Base-by-base conservation (phyloP, 441 rosid genomes). In the Macaranga tanarius region DNA sequence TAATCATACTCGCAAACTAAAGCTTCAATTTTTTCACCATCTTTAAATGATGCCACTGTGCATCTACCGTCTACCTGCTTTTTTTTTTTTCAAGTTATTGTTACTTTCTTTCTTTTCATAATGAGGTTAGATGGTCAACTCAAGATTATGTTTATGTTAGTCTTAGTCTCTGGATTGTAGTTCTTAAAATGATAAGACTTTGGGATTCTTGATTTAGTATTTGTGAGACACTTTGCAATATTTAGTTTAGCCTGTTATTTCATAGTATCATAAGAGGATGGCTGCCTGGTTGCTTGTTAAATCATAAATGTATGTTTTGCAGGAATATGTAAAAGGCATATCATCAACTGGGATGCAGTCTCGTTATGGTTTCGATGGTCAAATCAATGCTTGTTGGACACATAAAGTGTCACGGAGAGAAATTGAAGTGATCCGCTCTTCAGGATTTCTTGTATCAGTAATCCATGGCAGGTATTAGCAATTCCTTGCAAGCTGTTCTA, bases 301-400 rank as follows among this genome's bases (percentile, higher is more conserved):
- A 31, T 31, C 38, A 31, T 31, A 3, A 0, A 28, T 28, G 51
- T 62, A 17, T 60, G 38, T 26, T 38, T 73, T 79, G 75, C 86
- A 93, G 99, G 90, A 96, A 82, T 96, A 96, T 79, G 97, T 92
- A 19, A 90, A 90, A 76, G 93, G 90, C 59, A 92, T 93, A 86
- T 88, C 95, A 79, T 85, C 90, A 58, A 80, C 82, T 62, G 98
- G 99, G 56, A 91, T 96, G 97, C 99, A 96, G 78, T 89, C 93
- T 45, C 88, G 66, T 55, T 47, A 66, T 67, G 99, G 99, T 72
- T 90, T 96, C 79, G 93, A 92, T 54, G 98, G 98, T 69, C 99
- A 96, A 83, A 42, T 92, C 63, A 90, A 87, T 80, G 98, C 99
- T 28, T 96, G 99, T 80, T 96, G 99, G 99, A 86, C 80, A 56